phyloP scores from a whole-genome alignment of 2,329 filamentous ascomycete genomes.

The Fusarium phyllophilum region DNA sequence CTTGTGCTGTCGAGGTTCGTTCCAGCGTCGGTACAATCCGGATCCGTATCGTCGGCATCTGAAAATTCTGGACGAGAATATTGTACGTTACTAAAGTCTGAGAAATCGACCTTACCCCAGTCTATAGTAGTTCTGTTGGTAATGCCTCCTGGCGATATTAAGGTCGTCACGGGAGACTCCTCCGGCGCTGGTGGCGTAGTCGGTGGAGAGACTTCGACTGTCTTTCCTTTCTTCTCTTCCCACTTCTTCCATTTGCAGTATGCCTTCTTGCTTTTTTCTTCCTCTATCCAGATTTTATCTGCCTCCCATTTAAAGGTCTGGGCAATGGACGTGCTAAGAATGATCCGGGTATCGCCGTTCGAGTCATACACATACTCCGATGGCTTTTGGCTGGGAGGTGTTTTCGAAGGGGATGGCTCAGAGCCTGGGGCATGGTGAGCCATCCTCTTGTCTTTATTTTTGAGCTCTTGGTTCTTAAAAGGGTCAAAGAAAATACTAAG shows the following conservation, averaged over 20 bases:
- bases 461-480: accelerated
- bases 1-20: accelerated
- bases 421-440: accelerated
- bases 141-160: accelerated
- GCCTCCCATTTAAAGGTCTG: background rate
- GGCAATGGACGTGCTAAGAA: background rate
- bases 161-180: accelerated
- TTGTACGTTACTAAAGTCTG: accelerated
- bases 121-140: accelerated
- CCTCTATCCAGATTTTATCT: background rate
- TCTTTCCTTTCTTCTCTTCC: background rate
- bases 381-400: background rate
- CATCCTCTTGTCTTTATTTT: accelerated
- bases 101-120: accelerated
- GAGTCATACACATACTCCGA: background rate
- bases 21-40: accelerated
- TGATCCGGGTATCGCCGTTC: background rate
- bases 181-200: accelerated
- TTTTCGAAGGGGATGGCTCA: too few species aligned
- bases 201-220: accelerated
- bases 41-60: accelerated
- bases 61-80: accelerated
- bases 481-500: accelerated
- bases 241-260: accelerated
- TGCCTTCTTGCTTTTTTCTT: accelerated